Evolutionary conservation across 2,329 filamentous ascomycete genomes (phyloP).

Genomic region (Colletotrichum lupini): DNA sequence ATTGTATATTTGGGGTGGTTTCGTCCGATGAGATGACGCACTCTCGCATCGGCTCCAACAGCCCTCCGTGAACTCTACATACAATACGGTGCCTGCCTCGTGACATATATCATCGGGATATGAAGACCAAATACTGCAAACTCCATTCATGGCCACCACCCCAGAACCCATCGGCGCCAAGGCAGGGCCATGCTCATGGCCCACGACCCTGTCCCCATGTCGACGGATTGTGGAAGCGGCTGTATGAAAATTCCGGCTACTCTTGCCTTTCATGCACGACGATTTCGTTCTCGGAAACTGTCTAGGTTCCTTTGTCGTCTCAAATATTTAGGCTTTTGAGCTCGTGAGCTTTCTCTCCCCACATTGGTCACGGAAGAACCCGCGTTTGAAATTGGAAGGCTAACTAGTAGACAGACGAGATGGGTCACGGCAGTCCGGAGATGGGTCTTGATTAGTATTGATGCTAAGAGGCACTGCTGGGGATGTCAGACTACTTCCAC

Average conservation of each 20-base stretch:
- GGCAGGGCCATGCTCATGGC: neutral
- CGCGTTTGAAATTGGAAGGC: too few species aligned
- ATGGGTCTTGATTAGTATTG: too few species aligned
- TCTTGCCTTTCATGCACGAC: neutral
- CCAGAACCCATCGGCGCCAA: too few species aligned
- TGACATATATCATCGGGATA: neutral
- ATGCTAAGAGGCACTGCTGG: too few species aligned
- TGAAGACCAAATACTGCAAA: neutral
- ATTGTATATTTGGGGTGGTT: neutral
- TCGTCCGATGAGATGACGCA: conserved; percentile 12
- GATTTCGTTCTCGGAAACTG: neutral
- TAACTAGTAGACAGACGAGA: too few species aligned
- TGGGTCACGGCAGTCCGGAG: too few species aligned
- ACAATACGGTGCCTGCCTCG: neutral
- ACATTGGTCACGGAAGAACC: neutral
- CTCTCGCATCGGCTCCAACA: neutral
- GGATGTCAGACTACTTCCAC: too few species aligned
- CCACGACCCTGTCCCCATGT: neutral
- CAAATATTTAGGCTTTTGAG: neutral
- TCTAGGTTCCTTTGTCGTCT: neutral
- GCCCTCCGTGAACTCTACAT: neutral
- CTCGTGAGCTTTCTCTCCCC: neutral
- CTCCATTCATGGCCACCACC: neutral
- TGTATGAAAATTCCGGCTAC: neutral
- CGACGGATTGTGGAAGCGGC: neutral